Evolutionary conservation across 306 rosid species (phyloP).

Genomic region (Dryas alaskensis): DNA sequence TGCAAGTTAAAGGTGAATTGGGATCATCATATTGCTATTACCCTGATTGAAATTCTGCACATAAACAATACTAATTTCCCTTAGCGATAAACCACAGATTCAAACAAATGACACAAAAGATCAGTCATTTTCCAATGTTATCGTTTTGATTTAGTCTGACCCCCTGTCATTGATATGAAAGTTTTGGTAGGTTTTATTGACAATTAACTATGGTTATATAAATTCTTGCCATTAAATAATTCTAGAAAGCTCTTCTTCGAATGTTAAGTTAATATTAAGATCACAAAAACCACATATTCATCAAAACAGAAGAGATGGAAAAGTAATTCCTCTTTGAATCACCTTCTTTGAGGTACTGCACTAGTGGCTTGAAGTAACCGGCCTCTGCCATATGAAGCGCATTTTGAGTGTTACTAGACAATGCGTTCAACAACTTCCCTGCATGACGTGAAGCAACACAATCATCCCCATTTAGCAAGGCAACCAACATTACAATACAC

Average conservation of each 20-base stretch:
- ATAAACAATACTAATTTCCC: background rate
- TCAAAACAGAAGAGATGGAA: background rate
- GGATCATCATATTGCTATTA: background rate
- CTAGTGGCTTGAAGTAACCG: conserved; percentile 79
- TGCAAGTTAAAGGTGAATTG: conserved; percentile 7
- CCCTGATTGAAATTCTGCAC: background rate
- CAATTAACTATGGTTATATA: background rate
- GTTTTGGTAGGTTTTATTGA: background rate
- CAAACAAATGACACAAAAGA: background rate
- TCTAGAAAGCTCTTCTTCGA: background rate
- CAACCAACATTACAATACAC: conserved; percentile 79
- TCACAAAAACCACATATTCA: background rate
- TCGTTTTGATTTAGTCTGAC: background rate
- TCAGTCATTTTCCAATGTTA: background rate
- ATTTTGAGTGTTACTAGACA: conserved; percentile 76
- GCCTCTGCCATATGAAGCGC: conserved; percentile 98
- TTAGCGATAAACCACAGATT: background rate
- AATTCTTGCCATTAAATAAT: background rate
- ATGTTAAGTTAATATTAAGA: background rate
- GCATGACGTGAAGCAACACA: conserved; percentile 61
- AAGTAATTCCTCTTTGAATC: conserved; percentile 1
- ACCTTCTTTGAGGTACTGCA: conserved; percentile 77
- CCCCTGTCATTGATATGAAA: background rate
- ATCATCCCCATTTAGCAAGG: conserved; percentile 75
- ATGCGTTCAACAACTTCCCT: conserved; percentile 56